Evolutionary conservation across 1,284 basidiomycete species (phyloP).

Genomic region (Moesziomyces sp.): DNA sequence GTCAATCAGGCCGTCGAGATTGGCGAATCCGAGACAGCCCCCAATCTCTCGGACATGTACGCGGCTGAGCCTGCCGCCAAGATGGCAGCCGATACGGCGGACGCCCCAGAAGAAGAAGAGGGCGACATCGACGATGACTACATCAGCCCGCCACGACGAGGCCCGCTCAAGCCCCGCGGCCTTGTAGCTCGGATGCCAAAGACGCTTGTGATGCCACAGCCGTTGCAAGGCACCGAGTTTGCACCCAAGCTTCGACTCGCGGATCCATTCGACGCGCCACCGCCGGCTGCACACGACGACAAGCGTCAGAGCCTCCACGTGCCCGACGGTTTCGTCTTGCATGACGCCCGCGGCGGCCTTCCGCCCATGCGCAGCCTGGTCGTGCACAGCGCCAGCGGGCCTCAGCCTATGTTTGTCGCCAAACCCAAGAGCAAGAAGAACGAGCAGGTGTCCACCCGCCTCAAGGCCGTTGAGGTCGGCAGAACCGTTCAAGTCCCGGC

Average conservation of each 20-base stretch:
- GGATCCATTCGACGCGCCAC: not conserved
- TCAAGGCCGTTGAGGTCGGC: slow-evolving; percentile 45
- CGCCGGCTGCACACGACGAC: not conserved
- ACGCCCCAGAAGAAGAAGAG: slow-evolving; percentile 2
- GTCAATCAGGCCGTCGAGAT: slow-evolving; percentile 8
- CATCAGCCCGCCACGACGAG: slow-evolving; percentile 51
- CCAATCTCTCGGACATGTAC: slow-evolving; percentile 18
- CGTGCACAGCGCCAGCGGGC: slow-evolving; percentile 54
- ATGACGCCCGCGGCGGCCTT: slow-evolving; percentile 43
- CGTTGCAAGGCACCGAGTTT: slow-evolving; percentile 50
- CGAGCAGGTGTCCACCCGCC: slow-evolving; percentile 21
- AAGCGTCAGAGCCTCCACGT: slow-evolving; percentile 53
- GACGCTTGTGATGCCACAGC: slow-evolving; percentile 54
- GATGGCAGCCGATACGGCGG: slow-evolving; percentile 5
- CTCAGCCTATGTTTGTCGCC: slow-evolving; percentile 43
- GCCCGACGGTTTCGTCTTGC: slow-evolving; percentile 60
- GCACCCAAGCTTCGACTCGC: slow-evolving; percentile 47
- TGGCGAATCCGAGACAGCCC: not conserved
- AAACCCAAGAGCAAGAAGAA: slow-evolving; percentile 42
- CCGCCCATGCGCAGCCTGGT: slow-evolving; percentile 52
- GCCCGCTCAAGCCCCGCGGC: slow-evolving; percentile 55
- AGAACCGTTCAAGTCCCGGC: slow-evolving; percentile 49
- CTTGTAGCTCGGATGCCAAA: slow-evolving; percentile 47
- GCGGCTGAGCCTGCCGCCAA: slow-evolving; percentile 28
- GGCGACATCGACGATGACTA: slow-evolving; percentile 56